These are phyloP conservation scores for Sarcomyxa edulis DNA, from an alignment of 768 basidiomycete genomes.

Conservation along the genomic window DNA sequence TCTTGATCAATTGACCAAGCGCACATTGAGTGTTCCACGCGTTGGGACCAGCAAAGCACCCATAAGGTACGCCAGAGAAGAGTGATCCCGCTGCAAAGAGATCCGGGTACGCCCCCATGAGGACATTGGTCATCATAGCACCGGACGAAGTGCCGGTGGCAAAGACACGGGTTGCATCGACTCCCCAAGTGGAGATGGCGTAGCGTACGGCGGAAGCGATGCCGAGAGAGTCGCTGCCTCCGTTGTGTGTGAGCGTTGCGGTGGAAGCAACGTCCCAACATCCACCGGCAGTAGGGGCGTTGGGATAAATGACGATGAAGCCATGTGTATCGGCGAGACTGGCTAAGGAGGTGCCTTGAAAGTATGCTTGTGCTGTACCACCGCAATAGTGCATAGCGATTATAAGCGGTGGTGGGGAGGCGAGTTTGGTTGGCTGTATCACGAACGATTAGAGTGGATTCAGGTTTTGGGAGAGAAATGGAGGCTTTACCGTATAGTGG, in stretches of 20 bases:
- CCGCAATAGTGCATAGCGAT: conserved; percentile 51
- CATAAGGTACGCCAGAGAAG: conserved; percentile 50
- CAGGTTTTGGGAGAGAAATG: too few relatives aligned
- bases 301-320: conserved; percentile 47
- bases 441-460: too few relatives aligned
- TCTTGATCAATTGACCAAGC: conserved; percentile 34
- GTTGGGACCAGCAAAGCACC: conserved; percentile 44
- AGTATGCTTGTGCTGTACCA: conserved; percentile 48
- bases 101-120: conserved; percentile 50
- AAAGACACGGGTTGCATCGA: conserved; percentile 41
- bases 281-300: conserved; percentile 35
- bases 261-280: conserved; percentile 52
- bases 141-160: conserved; percentile 49
- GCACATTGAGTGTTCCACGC: conserved; percentile 46
- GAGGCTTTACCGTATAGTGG: too few relatives aligned
- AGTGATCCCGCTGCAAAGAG: conserved; percentile 43
- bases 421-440: conserved; percentile 34
- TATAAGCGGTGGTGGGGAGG: conserved; percentile 36
- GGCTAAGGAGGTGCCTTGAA: conserved; percentile 41
- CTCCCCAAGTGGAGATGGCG: conserved; percentile 42
- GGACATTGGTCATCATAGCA: conserved; percentile 58
- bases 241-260: conserved; percentile 49
- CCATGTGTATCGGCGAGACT: conserved; percentile 38
- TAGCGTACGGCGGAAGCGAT: conserved; percentile 43
- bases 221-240: conserved; percentile 48